These are phyloP conservation scores for Daldinia bambusicola DNA, from an alignment of 495 filamentous ascomycete species.

Conservation along the genomic window DNA sequence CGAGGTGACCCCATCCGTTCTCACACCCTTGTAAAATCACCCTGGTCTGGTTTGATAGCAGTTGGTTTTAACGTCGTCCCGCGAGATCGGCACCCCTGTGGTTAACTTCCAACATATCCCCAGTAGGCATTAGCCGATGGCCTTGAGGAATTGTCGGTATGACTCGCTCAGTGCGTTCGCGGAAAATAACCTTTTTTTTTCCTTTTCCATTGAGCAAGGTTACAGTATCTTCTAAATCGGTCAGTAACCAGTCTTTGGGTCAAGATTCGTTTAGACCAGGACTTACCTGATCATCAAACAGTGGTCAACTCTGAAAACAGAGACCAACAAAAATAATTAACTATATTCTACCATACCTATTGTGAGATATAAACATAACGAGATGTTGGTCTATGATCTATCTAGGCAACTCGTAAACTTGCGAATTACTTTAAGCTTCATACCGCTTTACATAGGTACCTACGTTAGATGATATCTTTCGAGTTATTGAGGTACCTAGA, in stretches of 20 bases:
- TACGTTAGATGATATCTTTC: no score
- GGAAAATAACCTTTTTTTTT: background rate
- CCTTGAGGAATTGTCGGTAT: constrained; percentile 7
- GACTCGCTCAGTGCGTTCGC: background rate
- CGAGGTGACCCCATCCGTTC: background rate
- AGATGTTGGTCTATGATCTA: no score
- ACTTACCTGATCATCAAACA: background rate
- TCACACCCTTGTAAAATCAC: background rate
- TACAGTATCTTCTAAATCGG: background rate
- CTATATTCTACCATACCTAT: no score
- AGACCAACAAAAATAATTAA: no score
- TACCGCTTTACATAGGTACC: no score
- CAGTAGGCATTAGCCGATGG: background rate
- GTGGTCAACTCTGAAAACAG: background rate
- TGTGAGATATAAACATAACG: no score
- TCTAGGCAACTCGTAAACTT: no score
- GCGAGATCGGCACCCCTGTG: constrained; percentile 7
- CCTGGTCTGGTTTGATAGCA: background rate
- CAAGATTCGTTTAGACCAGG: background rate
- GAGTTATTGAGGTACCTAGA: no score
- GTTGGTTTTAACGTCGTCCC: constrained; percentile 2
- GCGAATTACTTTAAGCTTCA: no score
- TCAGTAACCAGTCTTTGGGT: background rate
- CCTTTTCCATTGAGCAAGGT: background rate
- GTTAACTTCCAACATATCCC: background rate